These are phyloP conservation scores for Ramularia collo-cygni DNA, from an alignment of 2,329 filamentous ascomycete genomes.

Conservation along the genomic window DNA sequence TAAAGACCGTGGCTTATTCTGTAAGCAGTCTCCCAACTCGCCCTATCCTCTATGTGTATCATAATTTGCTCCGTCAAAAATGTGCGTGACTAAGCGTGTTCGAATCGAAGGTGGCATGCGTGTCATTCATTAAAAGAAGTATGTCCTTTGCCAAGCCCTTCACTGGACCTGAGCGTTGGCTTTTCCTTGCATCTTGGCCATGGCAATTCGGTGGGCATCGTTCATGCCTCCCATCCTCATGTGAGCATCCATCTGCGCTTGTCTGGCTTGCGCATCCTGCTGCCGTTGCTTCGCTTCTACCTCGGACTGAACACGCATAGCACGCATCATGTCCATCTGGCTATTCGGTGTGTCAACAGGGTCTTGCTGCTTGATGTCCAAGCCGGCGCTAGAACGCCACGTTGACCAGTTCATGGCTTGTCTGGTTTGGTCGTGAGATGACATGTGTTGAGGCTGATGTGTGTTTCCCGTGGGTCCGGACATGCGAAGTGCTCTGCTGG, in stretches of 20 bases:
- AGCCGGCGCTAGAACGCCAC: conserved; percentile 35
- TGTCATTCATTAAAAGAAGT: background rate
- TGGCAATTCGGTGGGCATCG: conserved; percentile 68
- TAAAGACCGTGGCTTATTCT: too few relatives aligned
- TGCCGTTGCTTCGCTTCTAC: conserved; percentile 51
- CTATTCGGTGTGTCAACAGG: conserved; percentile 21
- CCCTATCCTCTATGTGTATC: too few relatives aligned
- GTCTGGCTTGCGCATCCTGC: conserved; percentile 50
- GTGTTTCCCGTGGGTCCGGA: conserved; percentile 37
- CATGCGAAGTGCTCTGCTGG: background rate
- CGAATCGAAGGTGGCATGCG: too few relatives aligned
- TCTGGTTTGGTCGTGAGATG: conserved; percentile 39
- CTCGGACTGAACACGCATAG: conserved; percentile 54
- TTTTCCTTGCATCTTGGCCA: conserved; percentile 69
- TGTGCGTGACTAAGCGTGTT: too few relatives aligned
- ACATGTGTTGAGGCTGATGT: conserved; percentile 48
- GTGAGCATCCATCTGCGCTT: conserved; percentile 62
- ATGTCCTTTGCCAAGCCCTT: background rate
- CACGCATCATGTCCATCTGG: conserved; percentile 48
- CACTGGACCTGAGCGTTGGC: conserved; percentile 8
- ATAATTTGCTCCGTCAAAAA: too few relatives aligned
- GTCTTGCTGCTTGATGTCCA: conserved; percentile 42
- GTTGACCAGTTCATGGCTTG: conserved; percentile 42
- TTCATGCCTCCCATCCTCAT: conserved; percentile 72
- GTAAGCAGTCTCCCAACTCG: too few relatives aligned